Evolutionary conservation across 2,329 filamentous ascomycete genomes (phyloP).

Genomic region (Aureobasidium musti): DNA sequence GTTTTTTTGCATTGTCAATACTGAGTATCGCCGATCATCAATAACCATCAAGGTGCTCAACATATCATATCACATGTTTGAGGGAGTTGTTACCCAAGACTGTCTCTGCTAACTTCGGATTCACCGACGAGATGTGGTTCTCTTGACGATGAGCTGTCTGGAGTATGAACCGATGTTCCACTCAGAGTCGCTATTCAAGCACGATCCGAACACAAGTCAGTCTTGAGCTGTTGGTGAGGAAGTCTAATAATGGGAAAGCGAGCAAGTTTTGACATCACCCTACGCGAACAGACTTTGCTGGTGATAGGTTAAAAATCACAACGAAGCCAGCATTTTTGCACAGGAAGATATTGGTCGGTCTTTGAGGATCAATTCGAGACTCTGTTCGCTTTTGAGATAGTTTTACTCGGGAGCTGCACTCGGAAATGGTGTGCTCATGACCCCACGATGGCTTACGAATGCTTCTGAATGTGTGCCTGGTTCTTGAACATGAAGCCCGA

Average conservation of each 20-base stretch:
- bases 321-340: not conserved
- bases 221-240: not conserved
- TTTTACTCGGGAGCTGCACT: not conserved
- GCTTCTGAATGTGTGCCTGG: slow-evolving; percentile 55
- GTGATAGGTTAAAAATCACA: too few species aligned
- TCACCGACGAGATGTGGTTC: not conserved
- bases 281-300: too few species aligned
- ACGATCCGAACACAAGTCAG: not conserved
- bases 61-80: not conserved
- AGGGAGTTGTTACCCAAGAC: not conserved
- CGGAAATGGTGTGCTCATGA: not conserved
- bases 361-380: not conserved
- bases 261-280: not conserved
- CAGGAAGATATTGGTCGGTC: not conserved
- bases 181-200: not conserved
- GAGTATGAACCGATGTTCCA: not conserved
- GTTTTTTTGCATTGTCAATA: not conserved
- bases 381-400: not conserved
- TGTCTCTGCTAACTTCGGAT: not conserved
- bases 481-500: slow-evolving; percentile 66
- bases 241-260: not conserved
- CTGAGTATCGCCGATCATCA: not conserved
- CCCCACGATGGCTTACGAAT: slow-evolving; percentile 1
- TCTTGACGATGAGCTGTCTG: not conserved
- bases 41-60: not conserved